Percentiles rank a stretch among this genome's conserved stretches.
phyloP scores from a whole-genome alignment of 2,329 filamentous ascomycete genomes.

The Aspergillus fijiensis region DNA sequence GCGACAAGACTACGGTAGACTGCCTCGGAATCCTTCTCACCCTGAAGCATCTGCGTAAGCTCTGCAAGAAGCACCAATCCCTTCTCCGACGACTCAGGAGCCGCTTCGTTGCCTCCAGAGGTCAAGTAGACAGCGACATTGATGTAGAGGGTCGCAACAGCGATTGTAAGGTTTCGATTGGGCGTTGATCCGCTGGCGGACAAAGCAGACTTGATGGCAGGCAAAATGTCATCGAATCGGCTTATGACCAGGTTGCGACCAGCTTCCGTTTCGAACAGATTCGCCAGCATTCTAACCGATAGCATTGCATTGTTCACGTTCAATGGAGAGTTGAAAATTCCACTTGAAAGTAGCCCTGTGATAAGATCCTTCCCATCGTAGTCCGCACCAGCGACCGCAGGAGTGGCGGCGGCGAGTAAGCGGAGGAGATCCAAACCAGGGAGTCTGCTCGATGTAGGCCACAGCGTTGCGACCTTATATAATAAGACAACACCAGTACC shows the following conservation, averaged over 20 bases:
- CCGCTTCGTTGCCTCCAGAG: slow-evolving; percentile 39
- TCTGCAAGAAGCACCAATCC: slow-evolving; percentile 59
- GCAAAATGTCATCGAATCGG: slow-evolving; percentile 60
- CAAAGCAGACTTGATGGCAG: slow-evolving; percentile 63
- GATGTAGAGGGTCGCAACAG: slow-evolving; percentile 76
- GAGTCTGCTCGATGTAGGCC: slow-evolving; percentile 78
- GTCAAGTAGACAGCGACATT: slow-evolving; percentile 78
- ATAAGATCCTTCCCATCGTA: slow-evolving; percentile 58
- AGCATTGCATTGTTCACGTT: slow-evolving; percentile 86
- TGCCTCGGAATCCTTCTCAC: slow-evolving; percentile 75
- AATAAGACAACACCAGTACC: slow-evolving; percentile 61
- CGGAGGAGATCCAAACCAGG: slow-evolving; percentile 85
- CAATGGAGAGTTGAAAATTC: slow-evolving; percentile 59
- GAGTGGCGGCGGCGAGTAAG: slow-evolving; percentile 69
- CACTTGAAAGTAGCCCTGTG: slow-evolving; percentile 57
- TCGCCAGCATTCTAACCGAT: slow-evolving; percentile 74
- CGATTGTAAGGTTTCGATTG: slow-evolving; percentile 81
- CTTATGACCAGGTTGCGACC: slow-evolving; percentile 66
- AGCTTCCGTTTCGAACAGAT: slow-evolving; percentile 73
- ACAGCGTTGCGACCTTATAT: slow-evolving; percentile 70
- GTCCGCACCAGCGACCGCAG: slow-evolving; percentile 64
- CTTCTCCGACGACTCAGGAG: slow-evolving; percentile 47
- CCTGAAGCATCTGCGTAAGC: slow-evolving; percentile 62
- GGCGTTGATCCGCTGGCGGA: slow-evolving; percentile 49
- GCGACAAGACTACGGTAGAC: slow-evolving; percentile 80